phyloP scores from a whole-genome alignment of 2,329 filamentous ascomycete species.

The Akanthomyces muscarius region DNA sequence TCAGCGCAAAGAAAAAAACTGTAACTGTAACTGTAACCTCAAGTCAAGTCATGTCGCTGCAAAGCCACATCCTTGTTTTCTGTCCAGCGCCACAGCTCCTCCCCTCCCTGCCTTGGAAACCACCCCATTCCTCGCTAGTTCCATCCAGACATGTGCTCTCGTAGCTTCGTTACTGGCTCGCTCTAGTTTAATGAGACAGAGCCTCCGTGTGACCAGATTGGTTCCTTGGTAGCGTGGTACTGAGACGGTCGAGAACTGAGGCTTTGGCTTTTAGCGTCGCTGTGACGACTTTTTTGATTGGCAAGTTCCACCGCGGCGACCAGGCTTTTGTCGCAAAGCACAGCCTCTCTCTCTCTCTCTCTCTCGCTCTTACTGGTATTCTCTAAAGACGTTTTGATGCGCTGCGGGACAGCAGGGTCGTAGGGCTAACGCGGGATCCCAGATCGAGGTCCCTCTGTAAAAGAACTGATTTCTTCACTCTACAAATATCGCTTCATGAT shows the following conservation, averaged over 20 bases:
- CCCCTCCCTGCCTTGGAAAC: too few relatives aligned
- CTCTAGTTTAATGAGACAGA: slow-evolving; percentile 7
- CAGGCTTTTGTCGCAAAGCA: not conserved
- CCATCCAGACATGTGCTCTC: not conserved
- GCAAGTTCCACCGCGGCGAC: not conserved
- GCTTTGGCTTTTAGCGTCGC: not conserved
- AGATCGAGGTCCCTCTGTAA: too few relatives aligned
- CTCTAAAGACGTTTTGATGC: not conserved
- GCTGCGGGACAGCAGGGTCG: not conserved
- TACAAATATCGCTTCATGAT: too few relatives aligned
- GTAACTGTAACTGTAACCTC: too few relatives aligned
- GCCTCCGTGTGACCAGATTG: not conserved
- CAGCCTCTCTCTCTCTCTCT: not conserved
- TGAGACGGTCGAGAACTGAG: not conserved
- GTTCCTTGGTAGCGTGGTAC: not conserved
- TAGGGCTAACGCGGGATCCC: not conserved
- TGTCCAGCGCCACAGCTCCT: too few relatives aligned
- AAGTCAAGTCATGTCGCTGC: too few relatives aligned
- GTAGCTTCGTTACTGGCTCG: not conserved
- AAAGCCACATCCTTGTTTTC: too few relatives aligned
- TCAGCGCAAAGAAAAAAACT: not conserved
- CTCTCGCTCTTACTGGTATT: not conserved
- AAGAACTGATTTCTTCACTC: too few relatives aligned
- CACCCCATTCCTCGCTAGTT: not conserved
- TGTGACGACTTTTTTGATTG: not conserved